Evolutionary conservation across 2,329 filamentous ascomycete species (phyloP), one percentile per base, ranked within the genome.

Genomic region (Bipolaris sorokiniana): DNA sequence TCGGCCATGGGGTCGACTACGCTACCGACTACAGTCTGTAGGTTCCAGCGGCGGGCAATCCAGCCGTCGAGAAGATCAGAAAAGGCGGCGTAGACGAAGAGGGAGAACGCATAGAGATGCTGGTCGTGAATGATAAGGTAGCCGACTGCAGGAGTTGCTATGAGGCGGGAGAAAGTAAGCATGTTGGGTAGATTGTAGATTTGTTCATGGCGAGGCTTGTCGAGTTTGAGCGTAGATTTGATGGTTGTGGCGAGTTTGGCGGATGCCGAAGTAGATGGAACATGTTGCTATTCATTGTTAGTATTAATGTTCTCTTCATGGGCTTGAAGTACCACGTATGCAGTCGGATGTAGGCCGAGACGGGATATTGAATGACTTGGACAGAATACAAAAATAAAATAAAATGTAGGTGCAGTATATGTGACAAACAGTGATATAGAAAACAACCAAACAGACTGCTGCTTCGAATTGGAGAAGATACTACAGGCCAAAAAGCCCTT

Each of bases 111-210:
- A 79, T 87, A 88, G 31, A 85, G 83, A 73, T 96, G 89, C 41
- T 92, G 84, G 72, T 95, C 89, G 66, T 96, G 86, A 2, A 98
- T 83, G 56, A 99, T 88, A 20, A 95, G 86, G 74, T 97, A 98
- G 54, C 94, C 95, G 45, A 97, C 87, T 28, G 90, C 82, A 0
- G 95, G 95, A 0, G 95, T 91, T 1, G 91, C 89, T 48, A 91
- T 74, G 37, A 99, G 86, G 2, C 95, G 90, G 2, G 92, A 91
- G 65, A 94, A 88, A 1, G 95, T 99, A 51, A 99, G 84, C 60
- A 96, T 83, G 74, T 99, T 99, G 38, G 95, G 95, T n/a, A 99
- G 73, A 34, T 92, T 99, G 80, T 96, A 97, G 72, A 99, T 97
- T 73, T 99, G 92, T 78, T 99, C 95, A 11, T 82, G 76, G 7